phyloP scores from a whole-genome alignment of 2,329 filamentous ascomycete species.

The Pseudogymnoascus sp. region DNA sequence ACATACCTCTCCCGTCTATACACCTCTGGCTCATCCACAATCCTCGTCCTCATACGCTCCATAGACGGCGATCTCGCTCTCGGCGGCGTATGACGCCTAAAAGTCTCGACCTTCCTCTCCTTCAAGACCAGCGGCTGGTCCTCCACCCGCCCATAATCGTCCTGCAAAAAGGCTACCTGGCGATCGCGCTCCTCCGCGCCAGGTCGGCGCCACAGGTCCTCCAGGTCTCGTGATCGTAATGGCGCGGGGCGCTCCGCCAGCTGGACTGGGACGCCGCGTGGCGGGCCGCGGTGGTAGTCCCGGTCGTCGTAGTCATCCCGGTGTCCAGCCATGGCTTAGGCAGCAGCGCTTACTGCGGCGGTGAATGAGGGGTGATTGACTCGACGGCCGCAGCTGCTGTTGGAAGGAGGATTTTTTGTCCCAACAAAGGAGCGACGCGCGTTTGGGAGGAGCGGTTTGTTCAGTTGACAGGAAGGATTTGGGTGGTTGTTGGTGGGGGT shows the following conservation, averaged over 20 bases:
- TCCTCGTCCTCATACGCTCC: background rate
- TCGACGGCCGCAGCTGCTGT: background rate
- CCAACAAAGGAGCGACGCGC: background rate
- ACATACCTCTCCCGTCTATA: background rate
- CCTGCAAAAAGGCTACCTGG: constrained; percentile 2
- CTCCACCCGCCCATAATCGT: constrained; percentile 2
- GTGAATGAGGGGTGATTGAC: background rate
- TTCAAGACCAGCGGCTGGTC: constrained; percentile 10
- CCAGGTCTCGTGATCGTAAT: background rate
- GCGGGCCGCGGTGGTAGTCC: background rate
- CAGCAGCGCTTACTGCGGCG: background rate
- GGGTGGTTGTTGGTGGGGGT: background rate
- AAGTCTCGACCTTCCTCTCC: constrained; percentile 5
- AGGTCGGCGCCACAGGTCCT: background rate
- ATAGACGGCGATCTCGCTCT: background rate
- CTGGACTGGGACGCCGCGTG: background rate
- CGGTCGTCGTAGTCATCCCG: constrained; percentile 7
- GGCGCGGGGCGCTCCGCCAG: background rate
- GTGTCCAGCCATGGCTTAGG: background rate
- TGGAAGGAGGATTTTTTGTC: background rate
- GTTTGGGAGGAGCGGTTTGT: background rate
- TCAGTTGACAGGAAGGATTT: background rate
- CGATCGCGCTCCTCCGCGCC: background rate
- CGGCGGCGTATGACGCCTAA: background rate
- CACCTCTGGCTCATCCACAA: background rate